Conservation (phyloP, 164 flowering plant species). For the Dillenia turbinata region DNA sequence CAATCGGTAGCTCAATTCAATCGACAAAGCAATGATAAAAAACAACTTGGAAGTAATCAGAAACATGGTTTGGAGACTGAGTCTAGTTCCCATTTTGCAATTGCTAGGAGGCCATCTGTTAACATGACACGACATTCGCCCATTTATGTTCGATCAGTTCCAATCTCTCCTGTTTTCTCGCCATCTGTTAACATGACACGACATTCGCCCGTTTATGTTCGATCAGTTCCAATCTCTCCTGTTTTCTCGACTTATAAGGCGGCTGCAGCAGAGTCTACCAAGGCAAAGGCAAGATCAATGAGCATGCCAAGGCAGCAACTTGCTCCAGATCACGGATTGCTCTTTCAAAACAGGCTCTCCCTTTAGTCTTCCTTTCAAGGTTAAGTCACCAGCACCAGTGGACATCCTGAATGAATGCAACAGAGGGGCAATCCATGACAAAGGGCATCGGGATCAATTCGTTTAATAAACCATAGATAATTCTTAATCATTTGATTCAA, state of each 20-base stretch:
- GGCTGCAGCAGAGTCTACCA: slow-evolving; percentile 71
- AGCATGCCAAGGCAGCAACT: slow-evolving; percentile 71
- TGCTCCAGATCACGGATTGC: slow-evolving; percentile 29
- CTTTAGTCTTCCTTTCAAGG: slow-evolving; percentile 40
- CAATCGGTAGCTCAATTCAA: too few relatives aligned
- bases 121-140: neutral
- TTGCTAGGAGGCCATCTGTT: neutral
- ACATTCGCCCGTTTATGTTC: neutral
- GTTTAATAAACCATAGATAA: too few relatives aligned
- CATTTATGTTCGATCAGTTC: neutral
- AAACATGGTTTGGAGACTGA: slow-evolving; percentile 7
- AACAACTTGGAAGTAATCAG: neutral
- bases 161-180: too few relatives aligned
- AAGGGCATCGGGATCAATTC: too few relatives aligned
- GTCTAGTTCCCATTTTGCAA: neutral
- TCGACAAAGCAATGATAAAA: too few relatives aligned
- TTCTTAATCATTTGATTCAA: too few relatives aligned
- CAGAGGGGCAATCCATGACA: too few relatives aligned
- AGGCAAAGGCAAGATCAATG: slow-evolving; percentile 61
- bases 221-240: neutral
- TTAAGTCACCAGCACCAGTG: slow-evolving; percentile 14
- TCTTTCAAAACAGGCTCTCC: slow-evolving; percentile 25
- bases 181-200: too few relatives aligned
- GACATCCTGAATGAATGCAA: too few relatives aligned
- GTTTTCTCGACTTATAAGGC: slow-evolving; percentile 72